A percentile compares a stretch with the other conserved stretches of the same genome.
Conservation (phyloP, 306 rosid genomes). For the Medicago ruthenica region DNA sequence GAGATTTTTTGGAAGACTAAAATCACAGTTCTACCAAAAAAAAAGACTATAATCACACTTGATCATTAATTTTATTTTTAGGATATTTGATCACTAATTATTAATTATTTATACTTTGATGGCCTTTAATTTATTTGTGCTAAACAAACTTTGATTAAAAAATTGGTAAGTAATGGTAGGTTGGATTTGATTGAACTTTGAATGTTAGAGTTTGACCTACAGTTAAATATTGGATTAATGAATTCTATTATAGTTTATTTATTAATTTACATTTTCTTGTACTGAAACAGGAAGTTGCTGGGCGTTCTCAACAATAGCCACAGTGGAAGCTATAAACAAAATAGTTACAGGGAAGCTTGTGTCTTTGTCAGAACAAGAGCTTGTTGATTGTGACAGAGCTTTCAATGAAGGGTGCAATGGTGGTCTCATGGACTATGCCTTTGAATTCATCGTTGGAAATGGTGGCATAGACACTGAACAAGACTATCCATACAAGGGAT, state of each 20-base stretch:
- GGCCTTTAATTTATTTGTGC: not conserved
- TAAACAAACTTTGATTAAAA: not conserved
- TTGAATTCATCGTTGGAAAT: slow-evolving; percentile 74
- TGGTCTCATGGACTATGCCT: slow-evolving; percentile 91
- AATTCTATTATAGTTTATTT: not conserved
- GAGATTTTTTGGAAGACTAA: not conserved
- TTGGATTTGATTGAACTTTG: slow-evolving; percentile 14
- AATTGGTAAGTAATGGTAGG: not conserved
- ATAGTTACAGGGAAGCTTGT: slow-evolving; percentile 74
- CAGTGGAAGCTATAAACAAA: slow-evolving; percentile 86
- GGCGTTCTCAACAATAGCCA: slow-evolving; percentile 89
- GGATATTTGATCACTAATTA: not conserved
- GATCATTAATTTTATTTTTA: not conserved
- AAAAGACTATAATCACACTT: not conserved
- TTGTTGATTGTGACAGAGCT: slow-evolving; percentile 76
- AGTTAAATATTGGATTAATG: too few relatives aligned
- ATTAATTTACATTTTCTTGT: not conserved
- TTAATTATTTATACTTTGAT: not conserved
- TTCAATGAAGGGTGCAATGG: slow-evolving; percentile 85
- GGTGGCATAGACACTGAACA: slow-evolving; percentile 91
- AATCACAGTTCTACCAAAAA: too few relatives aligned
- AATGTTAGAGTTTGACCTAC: slow-evolving; percentile 14
- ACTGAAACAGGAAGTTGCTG: slow-evolving; percentile 81
- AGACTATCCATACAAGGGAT: slow-evolving; percentile 78
- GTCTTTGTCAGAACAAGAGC: slow-evolving; percentile 90